phyloP scores from a whole-genome alignment of 2,329 filamentous ascomycete species.

The Penicillium sclerotiorum region DNA sequence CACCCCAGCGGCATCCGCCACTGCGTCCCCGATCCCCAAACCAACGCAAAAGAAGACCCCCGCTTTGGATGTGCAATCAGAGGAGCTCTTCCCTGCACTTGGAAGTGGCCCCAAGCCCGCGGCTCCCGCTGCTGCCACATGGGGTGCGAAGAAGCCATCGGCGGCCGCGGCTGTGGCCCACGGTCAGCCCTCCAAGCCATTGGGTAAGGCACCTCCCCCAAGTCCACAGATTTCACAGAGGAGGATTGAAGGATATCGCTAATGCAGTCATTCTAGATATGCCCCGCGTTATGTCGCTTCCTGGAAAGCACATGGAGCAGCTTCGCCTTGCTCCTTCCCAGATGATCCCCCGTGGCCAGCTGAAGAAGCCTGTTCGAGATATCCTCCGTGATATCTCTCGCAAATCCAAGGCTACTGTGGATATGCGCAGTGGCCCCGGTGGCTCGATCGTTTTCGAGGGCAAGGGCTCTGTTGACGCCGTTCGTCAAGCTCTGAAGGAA shows the following conservation, averaged over 20 bases:
- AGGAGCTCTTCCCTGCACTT: conserved; percentile 92
- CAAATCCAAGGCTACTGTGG: conserved; percentile 83
- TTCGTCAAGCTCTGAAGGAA: conserved; percentile 86
- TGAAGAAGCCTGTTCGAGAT: conserved; percentile 83
- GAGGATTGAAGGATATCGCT: too few species aligned
- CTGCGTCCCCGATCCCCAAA: conserved; percentile 46
- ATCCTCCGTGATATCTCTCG: conserved; percentile 90
- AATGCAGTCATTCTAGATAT: too few species aligned
- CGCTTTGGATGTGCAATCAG: conserved; percentile 77
- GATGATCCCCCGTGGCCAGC: conserved; percentile 72
- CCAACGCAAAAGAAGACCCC: conserved; percentile 43
- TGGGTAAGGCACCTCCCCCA: conserved; percentile 60
- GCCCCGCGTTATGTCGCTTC: conserved; percentile 69
- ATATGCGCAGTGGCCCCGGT: conserved; percentile 71
- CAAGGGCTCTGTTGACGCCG: conserved; percentile 78
- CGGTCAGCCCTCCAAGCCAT: conserved; percentile 51
- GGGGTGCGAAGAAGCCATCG: conserved; percentile 67
- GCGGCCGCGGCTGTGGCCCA: conserved; percentile 46
- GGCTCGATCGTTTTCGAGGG: conserved; percentile 81
- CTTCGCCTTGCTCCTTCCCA: conserved; percentile 74
- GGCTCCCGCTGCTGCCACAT: conserved; percentile 68
- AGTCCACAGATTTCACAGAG: too few species aligned
- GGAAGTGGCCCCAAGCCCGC: conserved; percentile 69
- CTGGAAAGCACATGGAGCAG: conserved; percentile 78
- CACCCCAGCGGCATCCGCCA: conserved; percentile 31